phyloP scores from a whole-genome alignment of 106 monocot genomes.

The Agapanthus africanus region DNA sequence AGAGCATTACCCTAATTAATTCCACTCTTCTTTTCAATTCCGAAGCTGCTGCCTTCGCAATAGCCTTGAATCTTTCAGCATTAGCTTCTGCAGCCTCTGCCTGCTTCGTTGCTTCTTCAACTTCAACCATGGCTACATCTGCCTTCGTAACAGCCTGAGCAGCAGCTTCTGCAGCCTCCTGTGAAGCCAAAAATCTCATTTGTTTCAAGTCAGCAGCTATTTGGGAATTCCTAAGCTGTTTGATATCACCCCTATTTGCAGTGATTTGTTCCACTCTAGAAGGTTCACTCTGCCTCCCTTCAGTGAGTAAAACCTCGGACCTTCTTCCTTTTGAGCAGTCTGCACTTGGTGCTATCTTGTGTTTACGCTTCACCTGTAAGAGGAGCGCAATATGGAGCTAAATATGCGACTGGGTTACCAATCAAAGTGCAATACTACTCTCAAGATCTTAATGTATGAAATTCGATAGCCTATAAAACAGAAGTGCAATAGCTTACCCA shows the following conservation, averaged over 20 bases:
- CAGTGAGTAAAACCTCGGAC: slow-evolving; percentile 21
- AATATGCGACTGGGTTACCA: too few relatives aligned
- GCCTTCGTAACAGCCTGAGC: slow-evolving; percentile 81
- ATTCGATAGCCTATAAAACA: too few relatives aligned
- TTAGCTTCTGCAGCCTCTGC: slow-evolving; percentile 86
- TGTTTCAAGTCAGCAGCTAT: slow-evolving; percentile 49
- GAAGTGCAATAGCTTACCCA: too few relatives aligned
- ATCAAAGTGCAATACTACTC: too few relatives aligned
- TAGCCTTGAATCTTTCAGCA: slow-evolving; percentile 74
- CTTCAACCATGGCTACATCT: slow-evolving; percentile 69
- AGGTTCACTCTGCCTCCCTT: slow-evolving; percentile 26
- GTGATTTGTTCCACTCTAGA: slow-evolving; percentile 11
- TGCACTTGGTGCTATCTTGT: slow-evolving; percentile 57
- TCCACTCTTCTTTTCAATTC: slow-evolving; percentile 48
- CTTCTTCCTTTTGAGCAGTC: slow-evolving; percentile 22
- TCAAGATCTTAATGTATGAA: too few relatives aligned
- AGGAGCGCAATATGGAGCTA: too few relatives aligned
- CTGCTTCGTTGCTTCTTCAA: slow-evolving; percentile 68
- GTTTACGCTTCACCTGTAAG: slow-evolving; percentile 72
- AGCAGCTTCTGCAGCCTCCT: slow-evolving; percentile 65
- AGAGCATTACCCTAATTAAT: slow-evolving; percentile 42
- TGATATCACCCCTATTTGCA: slow-evolving; percentile 30
- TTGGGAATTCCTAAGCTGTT: slow-evolving; percentile 38
- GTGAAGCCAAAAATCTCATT: slow-evolving; percentile 51
- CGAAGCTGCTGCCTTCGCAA: too few relatives aligned